These are phyloP conservation scores for Rugonectria rugulosa DNA, from an alignment of 2,329 filamentous ascomycete genomes.

Conservation along the genomic window DNA sequence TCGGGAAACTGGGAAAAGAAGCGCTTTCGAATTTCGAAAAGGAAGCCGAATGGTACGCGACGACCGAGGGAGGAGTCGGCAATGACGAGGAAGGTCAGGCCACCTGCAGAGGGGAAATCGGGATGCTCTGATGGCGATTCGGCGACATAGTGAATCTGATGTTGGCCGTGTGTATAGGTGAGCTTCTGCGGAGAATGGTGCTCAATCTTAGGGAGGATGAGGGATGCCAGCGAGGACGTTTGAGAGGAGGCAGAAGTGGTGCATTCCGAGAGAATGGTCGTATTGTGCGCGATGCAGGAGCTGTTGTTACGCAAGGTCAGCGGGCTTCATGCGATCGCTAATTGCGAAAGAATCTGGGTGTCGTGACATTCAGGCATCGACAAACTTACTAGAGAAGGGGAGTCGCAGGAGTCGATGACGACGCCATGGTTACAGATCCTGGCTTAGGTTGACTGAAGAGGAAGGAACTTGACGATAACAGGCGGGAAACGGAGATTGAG, in stretches of 20 bases:
- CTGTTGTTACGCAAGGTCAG: conserved; percentile 52
- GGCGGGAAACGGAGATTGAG: not conserved
- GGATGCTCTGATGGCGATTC: conserved; percentile 76
- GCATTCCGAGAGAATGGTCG: conserved; percentile 92
- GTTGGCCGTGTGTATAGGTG: conserved; percentile 89
- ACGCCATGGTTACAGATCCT: conserved; percentile 64
- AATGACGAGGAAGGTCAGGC: conserved; percentile 91
- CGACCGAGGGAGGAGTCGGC: conserved; percentile 82
- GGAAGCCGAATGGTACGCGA: conserved; percentile 90
- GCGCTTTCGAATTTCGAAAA: conserved; percentile 87
- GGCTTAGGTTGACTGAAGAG: not conserved
- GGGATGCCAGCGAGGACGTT: conserved; percentile 85
- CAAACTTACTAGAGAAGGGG: conserved; percentile 75
- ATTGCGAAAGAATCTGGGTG: not conserved
- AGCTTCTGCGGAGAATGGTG: conserved; percentile 84
- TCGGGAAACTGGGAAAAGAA: conserved; percentile 77
- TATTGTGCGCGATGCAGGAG: conserved; percentile 92
- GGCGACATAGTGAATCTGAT: conserved; percentile 96
- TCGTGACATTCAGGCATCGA: conserved; percentile 1
- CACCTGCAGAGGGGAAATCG: conserved; percentile 69
- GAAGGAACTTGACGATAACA: not conserved
- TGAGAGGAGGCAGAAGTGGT: conserved; percentile 84
- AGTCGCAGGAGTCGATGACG: conserved; percentile 71
- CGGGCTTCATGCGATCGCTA: not conserved
- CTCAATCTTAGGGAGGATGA: conserved; percentile 94